Percentiles rank a stretch among this genome's conserved stretches.
These are phyloP conservation scores for Tetrapyrgos nigripes DNA, from an alignment of 1,284 basidiomycete genomes.

Conservation along the genomic window DNA sequence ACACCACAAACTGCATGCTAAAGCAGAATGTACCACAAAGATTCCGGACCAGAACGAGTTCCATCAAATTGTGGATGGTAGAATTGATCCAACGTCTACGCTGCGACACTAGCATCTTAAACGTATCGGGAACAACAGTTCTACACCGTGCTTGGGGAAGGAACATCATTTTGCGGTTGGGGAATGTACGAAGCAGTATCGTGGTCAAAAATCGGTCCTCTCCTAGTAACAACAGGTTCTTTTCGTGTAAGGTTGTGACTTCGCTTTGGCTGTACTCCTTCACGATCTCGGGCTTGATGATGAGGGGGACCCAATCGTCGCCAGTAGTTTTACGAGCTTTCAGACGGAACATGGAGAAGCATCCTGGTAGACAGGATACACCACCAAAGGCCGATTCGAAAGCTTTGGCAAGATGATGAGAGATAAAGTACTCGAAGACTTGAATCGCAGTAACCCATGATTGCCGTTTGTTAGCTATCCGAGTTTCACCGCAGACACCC, in stretches of 20 bases:
- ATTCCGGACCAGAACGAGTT: constrained; percentile 95
- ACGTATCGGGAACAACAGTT: constrained; percentile 97
- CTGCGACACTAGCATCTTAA: constrained; percentile 92
- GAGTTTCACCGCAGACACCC: constrained; percentile 98
- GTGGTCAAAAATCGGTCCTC: constrained; percentile 99
- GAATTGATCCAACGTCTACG: constrained; percentile 99
- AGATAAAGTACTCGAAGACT: constrained; percentile 99
- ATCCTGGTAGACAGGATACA: constrained; percentile 98
- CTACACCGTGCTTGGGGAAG: constrained; percentile 95
- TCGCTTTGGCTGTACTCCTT: constrained; percentile 96
- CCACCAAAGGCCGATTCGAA: constrained; percentile 99
- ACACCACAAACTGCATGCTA: constrained; percentile 98
- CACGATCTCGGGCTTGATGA: constrained; percentile 97
- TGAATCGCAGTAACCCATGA: constrained; percentile 99
- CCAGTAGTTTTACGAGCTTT: constrained; percentile 90
- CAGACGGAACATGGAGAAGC: constrained; percentile 99
- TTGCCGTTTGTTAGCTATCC: constrained; percentile 97
- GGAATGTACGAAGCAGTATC: constrained; percentile 94
- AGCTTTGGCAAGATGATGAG: constrained; percentile 96
- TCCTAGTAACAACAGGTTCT: constrained; percentile 95
- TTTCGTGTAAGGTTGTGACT: constrained; percentile 96
- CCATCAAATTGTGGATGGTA: constrained; percentile 99
- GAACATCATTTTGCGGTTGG: constrained; percentile 99
- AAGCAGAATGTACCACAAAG: constrained; percentile 97
- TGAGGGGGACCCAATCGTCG: constrained; percentile 97